Percentiles rank a stretch among this genome's conserved stretches.
phyloP scores from a whole-genome alignment of 495 filamentous ascomycete species.

The Glonium stellatum region DNA sequence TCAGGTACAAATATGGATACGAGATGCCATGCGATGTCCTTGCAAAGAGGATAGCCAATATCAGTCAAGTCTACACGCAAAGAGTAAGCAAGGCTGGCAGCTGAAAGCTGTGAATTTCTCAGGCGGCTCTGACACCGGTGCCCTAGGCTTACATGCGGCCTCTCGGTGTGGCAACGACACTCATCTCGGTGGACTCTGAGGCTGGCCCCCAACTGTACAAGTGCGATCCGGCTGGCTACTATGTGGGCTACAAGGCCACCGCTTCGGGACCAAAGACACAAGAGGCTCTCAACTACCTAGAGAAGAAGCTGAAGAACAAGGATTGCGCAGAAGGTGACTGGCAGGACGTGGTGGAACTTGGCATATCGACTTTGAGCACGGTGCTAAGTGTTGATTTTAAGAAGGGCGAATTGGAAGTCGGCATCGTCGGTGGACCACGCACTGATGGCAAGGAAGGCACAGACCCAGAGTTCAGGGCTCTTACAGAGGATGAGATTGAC shows the following conservation, averaged over 20 bases:
- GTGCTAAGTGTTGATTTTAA: slow-evolving; percentile 99
- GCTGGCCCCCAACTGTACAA: slow-evolving; percentile 96
- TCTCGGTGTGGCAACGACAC: slow-evolving; percentile 85
- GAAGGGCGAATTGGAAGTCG: slow-evolving; percentile 96
- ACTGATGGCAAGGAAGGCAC: slow-evolving; percentile 73
- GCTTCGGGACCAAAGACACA: slow-evolving; percentile 96
- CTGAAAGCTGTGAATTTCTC: slow-evolving; percentile 5
- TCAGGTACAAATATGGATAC: slow-evolving; percentile 96
- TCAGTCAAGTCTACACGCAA: slow-evolving; percentile 98
- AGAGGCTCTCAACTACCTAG: slow-evolving; percentile 92
- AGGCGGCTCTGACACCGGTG: slow-evolving; percentile 21
- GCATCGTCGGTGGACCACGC: slow-evolving; percentile 81
- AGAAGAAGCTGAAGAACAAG: slow-evolving; percentile 99
- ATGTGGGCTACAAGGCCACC: slow-evolving; percentile 95
- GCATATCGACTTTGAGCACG: slow-evolving; percentile 86
- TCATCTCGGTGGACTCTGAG: slow-evolving; percentile 90
- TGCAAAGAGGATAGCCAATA: slow-evolving; percentile 94
- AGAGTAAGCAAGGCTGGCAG: slow-evolving; percentile 52
- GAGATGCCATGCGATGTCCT: slow-evolving; percentile 98
- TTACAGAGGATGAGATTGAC: slow-evolving; percentile 97
- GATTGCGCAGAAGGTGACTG: slow-evolving; percentile 85
- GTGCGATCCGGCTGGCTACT: slow-evolving; percentile 96
- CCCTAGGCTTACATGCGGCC: slow-evolving; percentile 93
- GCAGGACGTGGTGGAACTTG: slow-evolving; percentile 97
- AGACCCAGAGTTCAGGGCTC: slow-evolving; percentile 69